These are phyloP conservation scores for Xylaria multiplex DNA, from an alignment of 2,329 filamentous ascomycete species.

Conservation along the genomic window DNA sequence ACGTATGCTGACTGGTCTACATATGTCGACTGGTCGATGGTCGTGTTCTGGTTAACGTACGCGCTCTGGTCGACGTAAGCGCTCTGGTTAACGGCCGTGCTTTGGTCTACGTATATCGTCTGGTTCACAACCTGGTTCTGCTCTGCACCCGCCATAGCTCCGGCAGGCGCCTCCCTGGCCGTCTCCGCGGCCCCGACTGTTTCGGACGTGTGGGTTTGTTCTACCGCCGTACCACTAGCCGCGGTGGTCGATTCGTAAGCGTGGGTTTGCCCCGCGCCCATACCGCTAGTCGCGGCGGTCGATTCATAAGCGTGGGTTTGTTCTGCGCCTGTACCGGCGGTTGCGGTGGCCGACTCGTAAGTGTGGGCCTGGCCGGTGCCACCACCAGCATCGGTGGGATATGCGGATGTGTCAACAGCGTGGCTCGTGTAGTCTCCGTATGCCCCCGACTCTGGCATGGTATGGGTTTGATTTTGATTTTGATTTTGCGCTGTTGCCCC, in stretches of 20 bases:
- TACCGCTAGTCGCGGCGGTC: background rate
- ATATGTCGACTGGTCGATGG: constrained; percentile 22
- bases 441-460: background rate
- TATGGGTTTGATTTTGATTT: background rate
- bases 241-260: constrained; percentile 1
- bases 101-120: constrained; percentile 24
- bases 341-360: background rate
- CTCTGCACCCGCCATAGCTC: background rate
- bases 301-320: constrained; percentile 18
- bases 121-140: constrained; percentile 19
- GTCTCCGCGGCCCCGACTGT: constrained; percentile 1
- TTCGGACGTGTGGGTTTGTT: constrained; percentile 18
- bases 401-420: constrained; percentile 19
- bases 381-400: background rate
- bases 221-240: background rate
- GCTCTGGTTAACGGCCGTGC: constrained; percentile 15
- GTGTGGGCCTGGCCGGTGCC: constrained; percentile 11
- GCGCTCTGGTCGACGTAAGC: constrained; percentile 18
- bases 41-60: constrained; percentile 10
- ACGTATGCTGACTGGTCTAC: constrained; percentile 10
- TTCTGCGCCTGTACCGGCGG: background rate
- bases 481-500: constrained; percentile 17
- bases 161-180: background rate
- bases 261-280: constrained; percentile 9
- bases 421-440: constrained; percentile 21